Base-by-base conservation (phyloP, 2,329 filamentous ascomycete genomes). In the Hymenotorrendiella dingleyae region DNA sequence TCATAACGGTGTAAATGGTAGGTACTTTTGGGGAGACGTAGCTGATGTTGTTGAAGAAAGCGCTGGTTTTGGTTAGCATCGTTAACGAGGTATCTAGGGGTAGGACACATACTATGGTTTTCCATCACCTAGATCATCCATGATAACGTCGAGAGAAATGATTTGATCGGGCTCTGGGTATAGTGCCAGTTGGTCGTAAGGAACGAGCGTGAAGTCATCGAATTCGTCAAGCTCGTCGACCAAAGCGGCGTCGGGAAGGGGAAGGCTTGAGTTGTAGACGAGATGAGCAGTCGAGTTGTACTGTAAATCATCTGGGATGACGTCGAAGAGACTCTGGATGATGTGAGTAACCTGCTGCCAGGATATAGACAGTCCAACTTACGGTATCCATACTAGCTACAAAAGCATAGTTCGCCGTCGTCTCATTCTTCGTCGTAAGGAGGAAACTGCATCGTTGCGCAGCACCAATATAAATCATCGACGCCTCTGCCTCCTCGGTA, bases 141-240 rank as follows among this genome's bases (percentile, higher is more conserved):
- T 85, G 46, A 69, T 68, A 3, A 86, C 72, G 47, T 76, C 69
- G 3, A 93, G 69, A 32, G 74, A 73, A 27, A 93, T 69, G 2
- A 68, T 69, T 49, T 78, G 72, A 61, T 84, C 78, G 0, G 85
- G 80, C 6, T 78, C 67, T 1, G 73, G 70, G 4, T 82, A 72
- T 3, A 83, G 67, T 7, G 71, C 65, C 62, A 78, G 67, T 34
- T 76, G 73, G 57, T 94, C 86, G 42, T 75, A 70, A 0, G 89
- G 84, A 1, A 82, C 71, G 0, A 94, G 73, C 0, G 65, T 71
- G 49, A 84, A 78, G 58, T 94, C 89, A 54, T 95, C 86, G 45
- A 84, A 81, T 1, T 80, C 74, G 19, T 81, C 65, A 36, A 87
- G 79, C 10, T 76, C 72, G 33, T 82, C 70, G 3, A 89, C 59